Percentiles rank a stretch among this genome's conserved stretches.
Conservation (phyloP, 1,284 basidiomycete species). For the Cronartium quercuum region DNA sequence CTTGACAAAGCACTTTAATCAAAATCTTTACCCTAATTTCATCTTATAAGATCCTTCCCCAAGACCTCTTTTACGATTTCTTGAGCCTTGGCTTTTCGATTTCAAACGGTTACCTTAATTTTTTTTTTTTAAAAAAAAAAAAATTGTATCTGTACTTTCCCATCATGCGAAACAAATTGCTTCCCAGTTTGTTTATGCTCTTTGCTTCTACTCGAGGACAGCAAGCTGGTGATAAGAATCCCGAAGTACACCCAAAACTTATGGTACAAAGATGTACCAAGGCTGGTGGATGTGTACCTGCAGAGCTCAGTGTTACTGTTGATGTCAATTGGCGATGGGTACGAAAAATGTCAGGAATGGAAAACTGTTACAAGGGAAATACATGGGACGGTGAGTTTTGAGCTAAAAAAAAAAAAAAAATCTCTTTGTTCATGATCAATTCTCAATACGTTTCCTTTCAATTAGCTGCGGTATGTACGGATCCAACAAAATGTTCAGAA, state of each 20-base stretch:
- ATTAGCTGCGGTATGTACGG: neutral
- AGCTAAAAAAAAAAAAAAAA: too few relatives aligned
- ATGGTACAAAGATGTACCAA: conserved; percentile 4
- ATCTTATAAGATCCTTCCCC: too few relatives aligned
- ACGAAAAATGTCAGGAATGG: neutral
- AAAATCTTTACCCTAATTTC: too few relatives aligned
- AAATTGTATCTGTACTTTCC: too few relatives aligned
- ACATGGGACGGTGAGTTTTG: neutral
- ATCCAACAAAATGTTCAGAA: neutral
- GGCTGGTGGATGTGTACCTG: neutral
- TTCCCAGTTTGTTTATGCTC: neutral
- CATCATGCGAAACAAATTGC: neutral
- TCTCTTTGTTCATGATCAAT: too few relatives aligned
- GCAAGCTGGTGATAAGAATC: neutral
- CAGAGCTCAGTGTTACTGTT: neutral
- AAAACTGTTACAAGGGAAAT: conserved; percentile 31
- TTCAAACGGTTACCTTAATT: too few relatives aligned
- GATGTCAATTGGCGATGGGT: conserved; percentile 29
- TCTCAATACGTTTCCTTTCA: too few relatives aligned
- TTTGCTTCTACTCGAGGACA: neutral
- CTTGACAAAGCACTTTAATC: too few relatives aligned
- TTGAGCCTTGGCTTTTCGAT: too few relatives aligned
- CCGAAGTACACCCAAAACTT: neutral
- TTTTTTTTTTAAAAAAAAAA: too few relatives aligned
- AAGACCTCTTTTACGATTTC: too few relatives aligned